Percentiles rank a stretch among this genome's conserved stretches.
phyloP scores from a whole-genome alignment of 176 grass and related monocot species.

The bread wheat (Triticum aestivum) region DNA sequence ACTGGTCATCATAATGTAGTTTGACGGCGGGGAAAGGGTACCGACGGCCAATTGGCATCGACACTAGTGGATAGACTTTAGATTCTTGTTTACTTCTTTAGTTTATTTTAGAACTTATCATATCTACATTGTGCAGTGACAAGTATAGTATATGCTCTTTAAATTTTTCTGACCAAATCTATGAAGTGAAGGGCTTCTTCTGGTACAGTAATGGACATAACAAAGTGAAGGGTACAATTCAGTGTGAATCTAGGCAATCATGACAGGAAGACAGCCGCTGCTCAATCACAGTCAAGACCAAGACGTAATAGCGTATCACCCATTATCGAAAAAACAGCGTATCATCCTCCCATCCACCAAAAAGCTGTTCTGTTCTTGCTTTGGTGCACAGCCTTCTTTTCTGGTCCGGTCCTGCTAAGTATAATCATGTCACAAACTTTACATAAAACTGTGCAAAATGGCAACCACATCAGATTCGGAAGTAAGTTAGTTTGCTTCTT shows the following conservation, averaged over 20 bases:
- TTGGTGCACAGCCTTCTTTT: neutral
- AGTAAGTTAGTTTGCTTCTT: conserved; percentile 1
- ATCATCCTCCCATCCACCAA: conserved; percentile 22
- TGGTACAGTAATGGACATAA: neutral
- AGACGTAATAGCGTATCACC: conserved; percentile 16
- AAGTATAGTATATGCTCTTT: neutral
- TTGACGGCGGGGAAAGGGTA: neutral
- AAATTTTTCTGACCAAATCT: neutral
- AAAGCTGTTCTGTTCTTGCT: conserved; percentile 23
- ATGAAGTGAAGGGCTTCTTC: conserved; percentile 4
- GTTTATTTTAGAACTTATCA: neutral
- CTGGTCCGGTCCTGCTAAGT: neutral
- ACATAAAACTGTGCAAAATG: neutral
- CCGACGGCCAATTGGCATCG: neutral
- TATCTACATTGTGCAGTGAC: neutral
- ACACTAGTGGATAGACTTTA: neutral
- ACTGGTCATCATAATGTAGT: conserved; percentile 28
- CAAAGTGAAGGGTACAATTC: neutral
- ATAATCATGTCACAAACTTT: neutral
- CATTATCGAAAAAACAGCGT: conserved; percentile 9
- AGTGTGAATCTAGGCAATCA: neutral
- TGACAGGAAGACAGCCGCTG: neutral
- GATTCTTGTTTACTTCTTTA: neutral
- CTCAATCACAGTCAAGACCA: conserved; percentile 4
- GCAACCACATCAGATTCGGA: neutral